Evolutionary conservation across 169 alveolate genomes (phyloP).

Genomic region (Ichthyophthirius multifiliis): DNA sequence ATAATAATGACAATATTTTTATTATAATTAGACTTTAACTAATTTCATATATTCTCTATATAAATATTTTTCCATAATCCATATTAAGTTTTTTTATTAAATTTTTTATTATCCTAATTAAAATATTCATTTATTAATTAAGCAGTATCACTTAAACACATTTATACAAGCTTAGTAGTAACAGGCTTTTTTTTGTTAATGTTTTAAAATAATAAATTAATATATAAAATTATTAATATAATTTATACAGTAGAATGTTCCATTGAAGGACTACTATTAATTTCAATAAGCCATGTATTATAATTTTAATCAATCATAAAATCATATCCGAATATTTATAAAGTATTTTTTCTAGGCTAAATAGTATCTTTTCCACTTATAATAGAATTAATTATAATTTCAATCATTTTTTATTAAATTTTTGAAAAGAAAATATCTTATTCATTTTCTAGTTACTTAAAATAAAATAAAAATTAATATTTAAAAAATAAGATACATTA

Average conservation of each 20-base stretch:
- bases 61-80: background rate
- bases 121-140: background rate
- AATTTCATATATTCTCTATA: background rate
- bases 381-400: constrained; percentile 66
- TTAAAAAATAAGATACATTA: background rate
- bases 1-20: too few species aligned
- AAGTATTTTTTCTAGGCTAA: constrained; percentile 57
- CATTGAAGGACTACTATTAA: constrained; percentile 77
- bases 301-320: constrained; percentile 73
- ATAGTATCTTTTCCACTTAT: constrained; percentile 56
- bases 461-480: background rate
- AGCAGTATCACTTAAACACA: constrained; percentile 31
- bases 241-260: constrained; percentile 62
- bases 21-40: too few species aligned
- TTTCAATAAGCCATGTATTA: constrained; percentile 76
- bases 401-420: constrained; percentile 55
- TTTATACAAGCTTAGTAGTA: constrained; percentile 33
- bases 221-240: background rate
- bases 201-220: background rate
- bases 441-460: background rate
- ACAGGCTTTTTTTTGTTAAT: constrained; percentile 7
- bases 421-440: constrained; percentile 50
- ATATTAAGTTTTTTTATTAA: background rate
- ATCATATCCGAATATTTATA: constrained; percentile 80
- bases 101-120: background rate